Base-by-base conservation (phyloP, 495 filamentous ascomycete genomes). In the Copromyces sp. region DNA sequence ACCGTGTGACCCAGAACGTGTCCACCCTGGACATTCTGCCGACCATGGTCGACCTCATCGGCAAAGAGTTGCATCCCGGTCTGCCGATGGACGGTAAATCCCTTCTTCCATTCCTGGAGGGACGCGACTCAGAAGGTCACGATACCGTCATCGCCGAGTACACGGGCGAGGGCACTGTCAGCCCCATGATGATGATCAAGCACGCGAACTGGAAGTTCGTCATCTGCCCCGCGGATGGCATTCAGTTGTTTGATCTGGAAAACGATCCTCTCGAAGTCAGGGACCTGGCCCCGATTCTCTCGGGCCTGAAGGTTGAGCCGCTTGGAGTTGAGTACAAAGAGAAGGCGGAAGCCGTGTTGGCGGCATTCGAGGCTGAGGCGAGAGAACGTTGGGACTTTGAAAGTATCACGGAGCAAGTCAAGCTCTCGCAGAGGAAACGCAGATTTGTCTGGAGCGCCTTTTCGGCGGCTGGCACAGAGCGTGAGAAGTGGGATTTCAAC, bases 101-200 rank as follows among this genome's bases (percentile, higher is more conserved):
- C 29, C 81, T 97, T 53, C 79, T 92, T 39, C 90, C 92, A 14
- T 90, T 93, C 76, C 82, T 96, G 35, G 83, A 89, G 40, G 90
- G 89, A 14, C 81, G 81, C 11, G 82, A 86, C 4, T 87, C 38
- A 7, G 39, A 72, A 35, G 79, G 88, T 24, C 84, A 85, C 73
- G 93, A 97, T 74, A 93, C 90, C 12, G 93, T 93, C 29, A 90
- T 93, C 76, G 93, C 91, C 71, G 93, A 97, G 81, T 97, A 96
- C 81, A 93, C 92, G 79, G 93, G 91, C 24, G 93, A 97, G 81
- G 93, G 93, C 61, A 95, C 93, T 3, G 86, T 94, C 72, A 88
- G 90, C 6, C 93, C 93, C 0, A 84, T 94, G n/a, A 90, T 95
- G 82, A 97, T 97, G 93, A 96, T 97, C 77, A 87, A 89, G 39